phyloP scores from a whole-genome alignment of 176 grass and related monocot genomes.

The bread wheat (Triticum aestivum) region IWGSC_CS_RefSeq_v2.1 NC_057810.1:77387223-77387722 shows the following conservation, averaged over 20 bases:
- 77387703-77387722: too few species aligned
- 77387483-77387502: slow-evolving; percentile 3
- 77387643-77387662: too few species aligned
- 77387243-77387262: background rate
- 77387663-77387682: too few species aligned
- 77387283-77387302: background rate
- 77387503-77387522: background rate
- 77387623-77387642: too few species aligned
- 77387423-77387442: too few species aligned
- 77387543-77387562: too few species aligned
- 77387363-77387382: background rate
- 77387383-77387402: background rate
- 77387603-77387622: too few species aligned
- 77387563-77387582: too few species aligned
- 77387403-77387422: background rate
- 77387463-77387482: background rate
- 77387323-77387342: background rate
- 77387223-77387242: background rate
- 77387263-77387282: background rate
- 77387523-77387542: background rate
- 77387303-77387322: background rate
- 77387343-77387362: background rate
- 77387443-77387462: background rate
- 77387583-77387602: too few species aligned
- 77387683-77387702: too few species aligned